Evolutionary conservation across 148 eudicot genomes (phyloP), one percentile per base, ranked within the genome.

Genomic region (Beta vulgaris): DNA sequence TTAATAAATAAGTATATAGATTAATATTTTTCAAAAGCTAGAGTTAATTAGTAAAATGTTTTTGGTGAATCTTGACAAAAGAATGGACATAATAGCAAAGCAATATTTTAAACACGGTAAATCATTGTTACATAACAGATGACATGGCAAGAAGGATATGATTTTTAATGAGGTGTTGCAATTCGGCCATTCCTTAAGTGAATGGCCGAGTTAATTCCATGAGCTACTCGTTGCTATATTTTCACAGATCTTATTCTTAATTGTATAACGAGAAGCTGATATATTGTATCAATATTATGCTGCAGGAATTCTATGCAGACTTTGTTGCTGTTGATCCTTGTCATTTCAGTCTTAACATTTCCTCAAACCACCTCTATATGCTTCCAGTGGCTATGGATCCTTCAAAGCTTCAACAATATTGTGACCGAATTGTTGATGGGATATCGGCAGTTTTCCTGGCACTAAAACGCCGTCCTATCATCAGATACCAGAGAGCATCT

Each of bases 231-330:
- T 37, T 39, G 67, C 49, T 11, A 23, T 40, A 39, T 40, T 19
- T 23, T 66, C 32, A 66, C 6, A 11, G 31, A n/a, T 66, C 49
- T 21, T 34, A 19, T n/a, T 11, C 14, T 40, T 25, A 5, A 37
- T 66, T 48, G 11, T 37, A 16, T 21, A 23, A 39, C 37, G 69
- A 19, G 26, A 40, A 39, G 48, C 63, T 82, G 73, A 73, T 48
- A 58, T 53, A 63, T 7, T 73, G 48, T 26, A 31, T 53, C 25
- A 29, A 57, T 32, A 54, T 21, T 69, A 63, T 62, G 51, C 49
- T 84, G 84, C 97, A 94, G 98, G 98, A 94, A 82, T 88, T 85
- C 77, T 94, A 80, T 84, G 98, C 95, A 23, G 98, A 94, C 78
- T 91, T 91, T 83, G 97, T 92, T 79, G 90, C 97, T 78, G 75